phyloP scores from a whole-genome alignment of 106 monocot species.

The Acorus calamus region DNA sequence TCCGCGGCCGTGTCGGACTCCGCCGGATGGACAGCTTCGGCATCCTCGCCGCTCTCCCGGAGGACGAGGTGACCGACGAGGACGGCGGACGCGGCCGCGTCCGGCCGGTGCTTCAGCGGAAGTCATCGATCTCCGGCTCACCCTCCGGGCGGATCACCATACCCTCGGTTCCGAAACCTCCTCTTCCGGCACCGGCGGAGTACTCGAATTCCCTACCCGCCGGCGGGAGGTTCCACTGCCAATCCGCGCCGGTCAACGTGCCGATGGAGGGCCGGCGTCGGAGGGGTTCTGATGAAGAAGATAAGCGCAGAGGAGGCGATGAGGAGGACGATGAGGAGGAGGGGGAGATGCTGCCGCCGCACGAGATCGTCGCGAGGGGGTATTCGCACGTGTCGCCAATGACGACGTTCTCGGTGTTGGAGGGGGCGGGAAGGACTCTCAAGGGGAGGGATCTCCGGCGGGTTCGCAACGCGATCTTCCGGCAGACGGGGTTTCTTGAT shows the following conservation, averaged over 20 bases:
- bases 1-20: too few relatives aligned
- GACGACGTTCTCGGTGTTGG: constrained; percentile 6
- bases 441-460: constrained; percentile 4
- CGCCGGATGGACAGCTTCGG: background rate
- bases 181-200: background rate
- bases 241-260: background rate
- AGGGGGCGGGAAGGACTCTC: too few relatives aligned
- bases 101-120: background rate
- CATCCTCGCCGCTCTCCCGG: constrained; percentile 4
- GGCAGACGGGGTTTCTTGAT: background rate
- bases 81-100: too few relatives aligned
- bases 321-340: background rate
- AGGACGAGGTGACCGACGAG: background rate
- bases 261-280: background rate
- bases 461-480: background rate
- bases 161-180: too few relatives aligned
- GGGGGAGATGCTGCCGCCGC: constrained; percentile 5
- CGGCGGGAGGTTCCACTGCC: background rate
- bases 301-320: background rate
- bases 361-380: constrained; percentile 2
- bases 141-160: background rate
- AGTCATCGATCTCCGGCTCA: background rate
- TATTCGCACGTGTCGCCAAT: too few relatives aligned
- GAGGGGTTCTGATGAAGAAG: background rate
- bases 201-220: background rate